These are phyloP conservation scores for Penicillium sp. DNA, from an alignment of 2,329 filamentous ascomycete species.

Conservation along the genomic window DNA sequence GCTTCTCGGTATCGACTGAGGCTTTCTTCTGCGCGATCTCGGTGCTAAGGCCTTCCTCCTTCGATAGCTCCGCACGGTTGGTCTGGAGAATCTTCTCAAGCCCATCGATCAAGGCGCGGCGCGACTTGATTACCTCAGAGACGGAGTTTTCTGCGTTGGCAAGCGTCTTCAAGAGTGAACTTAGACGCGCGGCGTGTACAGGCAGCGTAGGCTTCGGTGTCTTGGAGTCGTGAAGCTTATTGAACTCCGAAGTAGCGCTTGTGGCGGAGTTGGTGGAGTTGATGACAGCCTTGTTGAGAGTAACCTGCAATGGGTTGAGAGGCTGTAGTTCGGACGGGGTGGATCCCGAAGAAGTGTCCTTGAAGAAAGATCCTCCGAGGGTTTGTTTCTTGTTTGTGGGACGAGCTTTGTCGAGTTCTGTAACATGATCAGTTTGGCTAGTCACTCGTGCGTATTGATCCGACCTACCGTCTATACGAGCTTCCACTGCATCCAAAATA, in stretches of 20 bases:
- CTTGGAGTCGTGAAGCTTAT: conserved; percentile 73
- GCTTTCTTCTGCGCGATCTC: conserved; percentile 65
- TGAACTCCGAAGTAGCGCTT: conserved; percentile 76
- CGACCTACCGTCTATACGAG: conserved; percentile 68
- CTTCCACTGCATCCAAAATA: conserved; percentile 78
- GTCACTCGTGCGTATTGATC: not conserved
- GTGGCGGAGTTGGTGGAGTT: conserved; percentile 65
- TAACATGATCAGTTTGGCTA: not conserved
- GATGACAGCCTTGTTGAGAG: conserved; percentile 68
- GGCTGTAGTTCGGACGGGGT: conserved; percentile 74
- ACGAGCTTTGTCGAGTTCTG: conserved; percentile 57
- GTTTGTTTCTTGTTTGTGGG: conserved; percentile 53
- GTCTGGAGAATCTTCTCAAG: conserved; percentile 78
- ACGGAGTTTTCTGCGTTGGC: conserved; percentile 86
- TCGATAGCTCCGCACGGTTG: conserved; percentile 66
- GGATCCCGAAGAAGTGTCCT: conserved; percentile 49
- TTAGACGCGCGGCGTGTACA: conserved; percentile 86
- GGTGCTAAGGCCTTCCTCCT: conserved; percentile 65
- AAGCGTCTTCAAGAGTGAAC: conserved; percentile 82
- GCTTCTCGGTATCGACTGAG: conserved; percentile 77
- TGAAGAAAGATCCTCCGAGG: conserved; percentile 69
- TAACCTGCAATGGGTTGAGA: conserved; percentile 71
- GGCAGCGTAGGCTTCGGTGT: conserved; percentile 72
- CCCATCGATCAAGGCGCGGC: conserved; percentile 71
- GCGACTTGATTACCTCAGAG: conserved; percentile 82